Evolutionary conservation across 768 basidiomycete species (phyloP).

Genomic region (Suillus bovinus): DNA sequence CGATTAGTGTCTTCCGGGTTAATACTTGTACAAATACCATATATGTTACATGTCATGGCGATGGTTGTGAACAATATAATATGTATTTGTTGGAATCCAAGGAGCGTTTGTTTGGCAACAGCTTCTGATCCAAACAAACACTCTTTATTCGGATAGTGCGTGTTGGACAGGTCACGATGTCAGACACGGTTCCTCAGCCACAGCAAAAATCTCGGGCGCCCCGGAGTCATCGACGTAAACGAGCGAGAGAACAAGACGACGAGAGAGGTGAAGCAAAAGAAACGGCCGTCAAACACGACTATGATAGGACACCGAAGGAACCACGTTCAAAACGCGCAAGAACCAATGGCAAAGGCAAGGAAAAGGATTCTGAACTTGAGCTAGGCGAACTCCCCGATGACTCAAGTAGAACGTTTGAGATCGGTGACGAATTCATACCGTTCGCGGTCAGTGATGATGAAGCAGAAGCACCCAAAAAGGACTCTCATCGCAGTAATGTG

Average conservation of each 20-base stretch:
- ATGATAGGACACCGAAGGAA: constrained; percentile 14
- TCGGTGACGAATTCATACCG: constrained; percentile 35
- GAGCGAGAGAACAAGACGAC: constrained; percentile 5
- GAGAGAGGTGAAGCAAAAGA: constrained; percentile 7
- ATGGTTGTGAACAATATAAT: background rate
- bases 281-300: background rate
- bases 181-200: background rate
- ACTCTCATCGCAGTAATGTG: constrained; percentile 18
- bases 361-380: constrained; percentile 18
- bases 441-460: constrained; percentile 21
- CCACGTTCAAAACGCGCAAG: constrained; percentile 21
- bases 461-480: constrained; percentile 11
- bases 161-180: background rate
- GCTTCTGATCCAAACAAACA: constrained; percentile 30
- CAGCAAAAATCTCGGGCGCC: constrained; percentile 7
- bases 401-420: constrained; percentile 17
- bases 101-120: constrained; percentile 23
- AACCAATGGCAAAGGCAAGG: constrained; percentile 16
- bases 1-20: background rate
- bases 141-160: constrained; percentile 2
- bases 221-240: constrained; percentile 3
- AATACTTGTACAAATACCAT: background rate
- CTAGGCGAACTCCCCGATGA: constrained; percentile 16
- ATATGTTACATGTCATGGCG: background rate
- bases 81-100: background rate